Percentiles rank a stretch among this genome's conserved stretches.
These are phyloP conservation scores for Bifiguratus adelaidae DNA, from an alignment of 192 early-diverging fungal genomes.

Conservation along the genomic window DNA sequence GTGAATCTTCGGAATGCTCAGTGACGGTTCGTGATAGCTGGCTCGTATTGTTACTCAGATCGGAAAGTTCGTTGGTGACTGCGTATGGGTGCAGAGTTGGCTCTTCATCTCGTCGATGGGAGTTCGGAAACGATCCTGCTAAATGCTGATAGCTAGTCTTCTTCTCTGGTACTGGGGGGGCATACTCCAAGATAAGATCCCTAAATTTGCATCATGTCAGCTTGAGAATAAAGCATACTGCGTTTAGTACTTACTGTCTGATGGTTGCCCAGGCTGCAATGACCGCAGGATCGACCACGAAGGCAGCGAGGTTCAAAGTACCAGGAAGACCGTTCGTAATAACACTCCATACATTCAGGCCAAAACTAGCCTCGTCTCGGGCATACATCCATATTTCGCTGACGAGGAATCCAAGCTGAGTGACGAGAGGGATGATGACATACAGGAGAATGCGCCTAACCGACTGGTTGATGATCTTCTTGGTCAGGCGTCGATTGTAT, in stretches of 20 bases:
- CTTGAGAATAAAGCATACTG: no score
- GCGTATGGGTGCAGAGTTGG: no score
- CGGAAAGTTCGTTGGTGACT: no score
- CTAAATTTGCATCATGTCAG: no score
- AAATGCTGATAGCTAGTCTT: no score
- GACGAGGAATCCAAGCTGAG: constrained; percentile 5
- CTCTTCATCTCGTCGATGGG: no score
- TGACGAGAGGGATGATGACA: constrained; percentile 3
- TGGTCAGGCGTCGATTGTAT: background rate
- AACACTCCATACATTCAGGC: constrained; percentile 7
- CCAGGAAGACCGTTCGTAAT: constrained; percentile 1
- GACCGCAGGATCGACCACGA: constrained; percentile 6
- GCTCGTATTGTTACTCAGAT: no score
- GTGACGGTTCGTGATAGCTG: no score
- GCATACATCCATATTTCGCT: constrained; percentile 6
- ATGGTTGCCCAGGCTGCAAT: background rate
- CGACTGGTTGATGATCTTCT: constrained; percentile 1
- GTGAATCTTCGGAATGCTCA: no score
- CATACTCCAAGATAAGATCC: no score
- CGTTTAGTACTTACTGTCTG: background rate
- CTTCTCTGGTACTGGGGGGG: no score
- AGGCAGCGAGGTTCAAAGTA: constrained; percentile 5
- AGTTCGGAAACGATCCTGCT: no score
- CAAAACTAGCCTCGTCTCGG: background rate
- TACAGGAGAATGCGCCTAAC: constrained; percentile 10